phyloP scores from a whole-genome alignment of 2,329 filamentous ascomycete species.

The Ceratocystis lukuohia region DNA sequence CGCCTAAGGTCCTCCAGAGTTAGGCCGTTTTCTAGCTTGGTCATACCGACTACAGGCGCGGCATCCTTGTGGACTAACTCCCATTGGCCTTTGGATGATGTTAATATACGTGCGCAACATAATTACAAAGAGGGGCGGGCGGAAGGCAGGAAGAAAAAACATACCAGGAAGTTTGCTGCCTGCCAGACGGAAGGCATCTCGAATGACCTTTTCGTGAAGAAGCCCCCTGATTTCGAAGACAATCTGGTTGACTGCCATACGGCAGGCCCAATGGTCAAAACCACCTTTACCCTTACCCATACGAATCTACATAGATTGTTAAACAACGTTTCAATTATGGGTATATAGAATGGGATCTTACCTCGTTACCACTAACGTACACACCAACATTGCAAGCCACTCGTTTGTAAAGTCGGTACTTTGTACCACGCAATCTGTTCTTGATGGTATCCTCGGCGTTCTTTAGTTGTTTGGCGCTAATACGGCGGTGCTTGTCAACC shows the following conservation, averaged over 20 bases:
- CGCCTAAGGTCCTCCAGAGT: slow-evolving; percentile 74
- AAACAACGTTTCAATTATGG: slow-evolving; percentile 11
- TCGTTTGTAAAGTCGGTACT: slow-evolving; percentile 83
- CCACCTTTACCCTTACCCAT: slow-evolving; percentile 99
- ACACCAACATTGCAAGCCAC: slow-evolving; percentile 89
- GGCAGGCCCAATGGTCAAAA: slow-evolving; percentile 90
- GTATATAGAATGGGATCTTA: slow-evolving; percentile 27
- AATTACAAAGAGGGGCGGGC: background rate
- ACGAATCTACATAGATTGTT: slow-evolving; percentile 46
- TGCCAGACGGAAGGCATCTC: slow-evolving; percentile 85
- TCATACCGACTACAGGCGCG: slow-evolving; percentile 78
- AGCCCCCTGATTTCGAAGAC: slow-evolving; percentile 86
- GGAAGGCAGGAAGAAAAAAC: slow-evolving; percentile 24
- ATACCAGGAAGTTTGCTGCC: slow-evolving; percentile 87
- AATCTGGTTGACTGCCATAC: slow-evolving; percentile 80
- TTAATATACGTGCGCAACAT: slow-evolving; percentile 21
- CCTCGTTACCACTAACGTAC: slow-evolving; percentile 88
- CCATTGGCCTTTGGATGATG: slow-evolving; percentile 48
- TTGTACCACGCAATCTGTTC: slow-evolving; percentile 72
- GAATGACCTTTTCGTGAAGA: slow-evolving; percentile 85
- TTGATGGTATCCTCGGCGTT: slow-evolving; percentile 91
- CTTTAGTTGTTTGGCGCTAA: slow-evolving; percentile 75
- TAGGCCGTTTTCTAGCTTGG: slow-evolving; percentile 64
- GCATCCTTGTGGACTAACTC: slow-evolving; percentile 93
- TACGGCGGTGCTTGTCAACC: slow-evolving; percentile 81